Base-by-base conservation (phyloP, 495 filamentous ascomycete genomes). In the Hypoxylon lenormandii region DNA sequence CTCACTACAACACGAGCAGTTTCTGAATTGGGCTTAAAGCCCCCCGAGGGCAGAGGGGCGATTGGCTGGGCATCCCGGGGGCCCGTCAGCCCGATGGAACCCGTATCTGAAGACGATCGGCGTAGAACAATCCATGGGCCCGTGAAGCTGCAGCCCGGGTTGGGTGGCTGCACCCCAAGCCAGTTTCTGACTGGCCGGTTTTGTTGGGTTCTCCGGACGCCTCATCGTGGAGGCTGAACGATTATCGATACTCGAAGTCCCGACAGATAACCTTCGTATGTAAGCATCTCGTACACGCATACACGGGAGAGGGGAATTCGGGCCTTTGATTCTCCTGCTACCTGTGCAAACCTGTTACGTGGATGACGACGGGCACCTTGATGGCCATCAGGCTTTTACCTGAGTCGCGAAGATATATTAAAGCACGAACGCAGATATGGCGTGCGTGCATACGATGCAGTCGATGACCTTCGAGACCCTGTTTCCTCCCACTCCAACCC, bases 191-290 rank as follows among this genome's bases (percentile, higher is more conserved):
- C 53, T 64, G 23, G 66, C 46, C 36, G 33, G 54, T 43, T n/a
- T 45, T 33, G 16, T 70, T 61, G 38, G 23, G 38, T 28, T 61
- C 56, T 57, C 51, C 43, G 51, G 47, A 52, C 61, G 61, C 60
- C 61, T 66, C 56, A 23, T 53, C 40, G 38, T 36, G 50, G 67
- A 70, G 67, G 67, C 67, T 70, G 67, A 70, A 62, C 16, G 56
- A 70, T 65, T 57, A 40, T 52, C 57, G 50, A 58, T 42, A 45
- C 23, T 47, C 56, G 19, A 70, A 58, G 45, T 66, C 30, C 67
- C 51, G 61, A 19, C 5, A 10, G 48, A 26, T 36, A 21, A 45
- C 37, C 22, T 38, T 22, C n/a, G 22, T 40, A 64, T 51, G 22
- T 56, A 47, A 50, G 40, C 22, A 42, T 21, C 36, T 37, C 5